A percentile compares a stretch with the other conserved stretches of the same genome.
Conservation (phyloP, 306 rosid species). For the Cicer yamashitae region DNA sequence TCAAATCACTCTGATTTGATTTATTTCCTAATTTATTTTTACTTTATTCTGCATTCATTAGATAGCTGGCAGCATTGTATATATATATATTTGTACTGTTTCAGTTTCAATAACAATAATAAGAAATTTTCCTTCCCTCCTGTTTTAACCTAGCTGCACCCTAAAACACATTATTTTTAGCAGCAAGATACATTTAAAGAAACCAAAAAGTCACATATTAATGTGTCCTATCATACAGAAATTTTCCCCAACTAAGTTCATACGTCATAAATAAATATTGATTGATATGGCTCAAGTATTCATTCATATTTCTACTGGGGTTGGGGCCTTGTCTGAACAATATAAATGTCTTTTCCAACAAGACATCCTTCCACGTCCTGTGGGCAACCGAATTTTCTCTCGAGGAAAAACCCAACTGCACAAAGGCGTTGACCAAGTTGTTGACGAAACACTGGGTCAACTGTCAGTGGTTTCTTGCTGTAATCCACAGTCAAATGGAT, state of each 20-base stretch:
- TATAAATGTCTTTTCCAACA: constrained; percentile 77
- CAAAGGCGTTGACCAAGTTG: constrained; percentile 91
- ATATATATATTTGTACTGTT: no score
- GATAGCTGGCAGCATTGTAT: no score
- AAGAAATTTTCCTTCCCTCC: no score
- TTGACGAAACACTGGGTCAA: constrained; percentile 72
- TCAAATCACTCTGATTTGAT: no score
- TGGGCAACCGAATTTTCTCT: constrained; percentile 82
- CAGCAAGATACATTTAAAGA: constrained; percentile 1
- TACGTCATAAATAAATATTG: no score
- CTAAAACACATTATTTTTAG: no score
- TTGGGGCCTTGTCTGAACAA: constrained; percentile 94
- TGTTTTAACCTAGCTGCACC: no score
- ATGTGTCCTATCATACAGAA: background rate
- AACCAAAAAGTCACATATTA: background rate
- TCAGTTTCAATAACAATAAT: no score
- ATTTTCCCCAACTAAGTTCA: background rate
- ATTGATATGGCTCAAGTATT: no score
- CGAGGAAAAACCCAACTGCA: constrained; percentile 86
- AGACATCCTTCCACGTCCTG: constrained; percentile 95
- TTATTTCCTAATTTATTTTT: no score
- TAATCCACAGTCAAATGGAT: constrained; percentile 83
- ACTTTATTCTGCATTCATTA: no score
- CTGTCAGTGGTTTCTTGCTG: constrained; percentile 80
- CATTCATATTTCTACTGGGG: constrained; percentile 55